Percentiles rank a stretch among this genome's conserved stretches.
These are phyloP conservation scores for Sugiyamaella neomexicana DNA, from an alignment of 1,139 yeast genomes.

Conservation along the genomic window DNA sequence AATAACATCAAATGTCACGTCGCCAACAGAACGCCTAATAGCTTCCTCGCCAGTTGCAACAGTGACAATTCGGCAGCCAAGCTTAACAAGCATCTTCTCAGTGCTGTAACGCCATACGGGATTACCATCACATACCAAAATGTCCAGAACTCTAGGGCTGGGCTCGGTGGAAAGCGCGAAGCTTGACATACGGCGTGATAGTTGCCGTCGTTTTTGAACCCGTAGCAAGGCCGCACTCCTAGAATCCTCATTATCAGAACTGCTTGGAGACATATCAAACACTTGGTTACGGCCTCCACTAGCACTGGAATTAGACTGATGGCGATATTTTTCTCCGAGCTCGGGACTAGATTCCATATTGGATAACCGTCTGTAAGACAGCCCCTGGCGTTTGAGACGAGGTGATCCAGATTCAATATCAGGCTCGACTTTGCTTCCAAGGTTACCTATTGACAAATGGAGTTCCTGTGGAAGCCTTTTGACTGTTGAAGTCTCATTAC, in stretches of 20 bases:
- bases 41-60: constrained; percentile 82
- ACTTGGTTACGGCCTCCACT: constrained; percentile 27
- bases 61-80: constrained; percentile 81
- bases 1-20: constrained; percentile 80
- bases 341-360: constrained; percentile 36
- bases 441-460: constrained; percentile 17
- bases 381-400: constrained; percentile 13
- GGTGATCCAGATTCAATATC: constrained; percentile 18
- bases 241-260: constrained; percentile 70
- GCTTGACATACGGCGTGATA: constrained; percentile 20
- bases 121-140: constrained; percentile 82
- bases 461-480: constrained; percentile 19
- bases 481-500: constrained; percentile 1
- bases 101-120: constrained; percentile 76
- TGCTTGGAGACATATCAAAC: constrained; percentile 59
- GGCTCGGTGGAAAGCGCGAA: constrained; percentile 30
- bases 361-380: constrained; percentile 28
- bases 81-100: constrained; percentile 60
- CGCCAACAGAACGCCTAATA: constrained; percentile 77
- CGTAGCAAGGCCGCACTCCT: constrained; percentile 52
- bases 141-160: constrained; percentile 50
- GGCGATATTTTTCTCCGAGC: constrained; percentile 31
- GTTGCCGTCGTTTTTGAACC: constrained; percentile 55
- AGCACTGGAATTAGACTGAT: constrained; percentile 33
- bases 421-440: constrained; percentile 2